These are phyloP conservation scores for Przewalskia tangutica DNA, from an alignment of 257 asterid genomes.

Conservation along the genomic window DNA sequence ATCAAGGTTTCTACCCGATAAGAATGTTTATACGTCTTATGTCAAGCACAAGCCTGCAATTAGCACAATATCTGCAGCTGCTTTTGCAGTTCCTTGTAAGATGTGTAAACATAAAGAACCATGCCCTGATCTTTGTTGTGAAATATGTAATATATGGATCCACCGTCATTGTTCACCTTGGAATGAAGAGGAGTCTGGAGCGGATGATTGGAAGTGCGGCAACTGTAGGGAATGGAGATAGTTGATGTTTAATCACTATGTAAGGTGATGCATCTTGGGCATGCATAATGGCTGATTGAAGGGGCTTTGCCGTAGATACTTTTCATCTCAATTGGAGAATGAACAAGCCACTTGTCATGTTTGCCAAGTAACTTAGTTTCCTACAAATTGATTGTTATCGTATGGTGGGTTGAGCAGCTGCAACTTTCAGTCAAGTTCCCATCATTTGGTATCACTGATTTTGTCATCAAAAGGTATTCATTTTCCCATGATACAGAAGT, in stretches of 20 bases:
- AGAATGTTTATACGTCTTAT: constrained; percentile 11
- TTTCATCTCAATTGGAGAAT: background rate
- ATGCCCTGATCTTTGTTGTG: constrained; percentile 44
- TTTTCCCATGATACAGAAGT: background rate
- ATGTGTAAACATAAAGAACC: constrained; percentile 34
- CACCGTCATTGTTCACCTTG: constrained; percentile 73
- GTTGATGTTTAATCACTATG: background rate
- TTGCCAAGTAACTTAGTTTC: background rate
- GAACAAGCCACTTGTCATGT: background rate
- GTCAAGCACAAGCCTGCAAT: constrained; percentile 19
- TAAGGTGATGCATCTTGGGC: background rate
- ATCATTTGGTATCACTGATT: background rate
- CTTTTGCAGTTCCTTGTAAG: constrained; percentile 31
- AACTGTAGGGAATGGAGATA: constrained; percentile 61
- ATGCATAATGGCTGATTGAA: background rate
- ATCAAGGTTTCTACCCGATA: constrained; percentile 25
- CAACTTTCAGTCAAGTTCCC: background rate
- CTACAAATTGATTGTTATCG: background rate
- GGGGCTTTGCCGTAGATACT: background rate
- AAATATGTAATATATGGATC: constrained; percentile 43
- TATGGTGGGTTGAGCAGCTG: background rate
- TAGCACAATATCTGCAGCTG: constrained; percentile 14
- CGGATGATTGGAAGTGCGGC: constrained; percentile 69
- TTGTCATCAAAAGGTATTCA: background rate
- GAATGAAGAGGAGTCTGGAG: constrained; percentile 32